Evolutionary conservation across 106 monocot genomes (phyloP), one percentile per base, ranked within the genome.

Genomic region (Acorus gramineus): DNA sequence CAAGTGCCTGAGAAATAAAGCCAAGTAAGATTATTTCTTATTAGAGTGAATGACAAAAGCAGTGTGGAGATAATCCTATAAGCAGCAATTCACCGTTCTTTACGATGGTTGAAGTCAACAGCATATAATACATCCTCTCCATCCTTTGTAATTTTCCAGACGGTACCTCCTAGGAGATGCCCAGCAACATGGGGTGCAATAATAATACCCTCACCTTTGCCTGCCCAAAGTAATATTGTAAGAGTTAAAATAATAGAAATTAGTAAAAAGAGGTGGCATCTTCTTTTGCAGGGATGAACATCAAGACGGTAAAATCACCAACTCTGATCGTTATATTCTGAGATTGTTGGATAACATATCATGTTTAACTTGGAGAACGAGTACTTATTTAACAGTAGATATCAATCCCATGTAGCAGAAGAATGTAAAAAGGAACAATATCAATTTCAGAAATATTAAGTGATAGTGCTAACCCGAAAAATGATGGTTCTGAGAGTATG

Each of bases 141-240:
- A 78, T 98, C 96, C 75, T 98, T 98, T 66, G 96, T 98, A 61
- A 98, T 87, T 77, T 91, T 98, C 96, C 96, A 98, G 8, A 98
- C 64, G 7, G 91, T 98, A 57, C 96, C 88, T n/a, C 96, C 96
- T 62, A 98, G 72, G 76, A 88, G 91, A 88, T 98, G 96, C 7
- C 96, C 96, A 43, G 91, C 82, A 45, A 88, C 91, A 77, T 98
- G 83, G 69, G 96, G 96, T 73, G 96, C 87, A 79, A 98, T 98
- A 57, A 98, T 88, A 63, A 98, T 98, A 13, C 96, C 96, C 54
- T 98, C 96, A 46, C 96, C 96, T 83, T 91, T 91, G 45, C 88
- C 96, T 91, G 44, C 2, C 52, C 68, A 62, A 55, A 44, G 53
- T 62, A 28, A 28, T 28, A 28, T 28, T 0, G 28, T 28, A 0